A percentile compares a stretch with the other conserved stretches of the same genome.
These are phyloP conservation scores for Erigeron canadensis DNA, from an alignment of 129 eudicot species.

Conservation along the genomic window DNA sequence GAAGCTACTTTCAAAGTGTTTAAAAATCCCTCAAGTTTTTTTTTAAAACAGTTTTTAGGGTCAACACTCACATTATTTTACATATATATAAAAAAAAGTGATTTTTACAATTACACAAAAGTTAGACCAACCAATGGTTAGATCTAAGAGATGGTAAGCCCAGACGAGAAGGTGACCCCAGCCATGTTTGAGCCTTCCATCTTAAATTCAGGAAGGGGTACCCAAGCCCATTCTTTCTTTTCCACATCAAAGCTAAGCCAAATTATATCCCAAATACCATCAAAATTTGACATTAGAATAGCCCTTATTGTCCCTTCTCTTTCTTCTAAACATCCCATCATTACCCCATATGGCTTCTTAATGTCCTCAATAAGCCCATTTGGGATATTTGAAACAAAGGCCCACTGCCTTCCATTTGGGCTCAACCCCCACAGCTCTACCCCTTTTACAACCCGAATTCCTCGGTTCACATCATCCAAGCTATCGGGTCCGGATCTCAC, in stretches of 20 bases:
- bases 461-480: conserved; percentile 16
- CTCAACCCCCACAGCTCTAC: conserved; percentile 63
- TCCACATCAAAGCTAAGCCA: conserved; percentile 51
- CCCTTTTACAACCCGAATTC: conserved; percentile 35
- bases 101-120: conserved; percentile 29
- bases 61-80: conserved; percentile 19
- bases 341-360: conserved; percentile 61
- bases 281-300: conserved; percentile 57
- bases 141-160: conserved; percentile 48
- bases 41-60: not conserved
- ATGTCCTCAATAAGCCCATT: conserved; percentile 40
- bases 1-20: too few relatives aligned
- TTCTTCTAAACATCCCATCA: conserved; percentile 63
- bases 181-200: conserved; percentile 68
- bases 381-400: conserved; percentile 47
- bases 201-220: conserved; percentile 56
- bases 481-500: conserved; percentile 37
- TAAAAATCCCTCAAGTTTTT: not conserved
- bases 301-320: conserved; percentile 43
- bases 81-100: conserved; percentile 2
- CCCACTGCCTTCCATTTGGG: conserved; percentile 53
- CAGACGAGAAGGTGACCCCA: conserved; percentile 62
- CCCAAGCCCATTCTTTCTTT: conserved; percentile 43
- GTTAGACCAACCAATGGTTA: conserved; percentile 6
- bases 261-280: conserved; percentile 60